Evolutionary conservation across 2,329 filamentous ascomycete genomes (phyloP).

Genomic region (Fusarium brachygibbosum): DNA sequence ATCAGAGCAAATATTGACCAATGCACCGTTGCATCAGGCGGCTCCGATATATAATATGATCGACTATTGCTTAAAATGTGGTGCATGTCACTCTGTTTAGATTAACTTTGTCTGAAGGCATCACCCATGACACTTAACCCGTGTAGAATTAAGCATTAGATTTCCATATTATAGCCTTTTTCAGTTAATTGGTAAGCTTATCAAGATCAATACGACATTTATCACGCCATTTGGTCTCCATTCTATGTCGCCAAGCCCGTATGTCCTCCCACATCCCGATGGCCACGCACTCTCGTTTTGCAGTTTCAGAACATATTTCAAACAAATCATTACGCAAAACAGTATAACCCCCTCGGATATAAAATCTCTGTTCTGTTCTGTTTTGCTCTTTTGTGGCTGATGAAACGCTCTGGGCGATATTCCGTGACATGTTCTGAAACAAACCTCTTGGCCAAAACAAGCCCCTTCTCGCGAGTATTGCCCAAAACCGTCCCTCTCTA

Average conservation of each 20-base stretch:
- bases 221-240: neutral
- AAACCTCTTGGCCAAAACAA: slow-evolving; percentile 11
- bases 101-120: neutral
- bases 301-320: neutral
- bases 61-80: neutral
- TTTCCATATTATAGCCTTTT: neutral
- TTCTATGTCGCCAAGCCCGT: neutral
- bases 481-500: neutral
- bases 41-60: neutral
- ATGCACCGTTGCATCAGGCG: neutral
- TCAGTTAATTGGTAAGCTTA: slow-evolving; percentile 4
- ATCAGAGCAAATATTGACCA: too few species aligned
- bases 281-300: slow-evolving; percentile 13
- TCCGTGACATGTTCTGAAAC: slow-evolving; percentile 17
- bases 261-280: slow-evolving; percentile 10
- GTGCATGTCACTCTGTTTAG: neutral
- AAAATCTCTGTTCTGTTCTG: neutral
- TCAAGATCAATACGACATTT: neutral
- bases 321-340: slow-evolving; percentile 5
- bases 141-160: neutral
- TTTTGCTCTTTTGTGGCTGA: neutral
- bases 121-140: neutral
- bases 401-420: slow-evolving; percentile 18
- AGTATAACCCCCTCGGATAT: neutral
- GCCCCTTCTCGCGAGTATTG: neutral